These are phyloP conservation scores for Penicillium pancosmium DNA, from an alignment of 495 filamentous ascomycete genomes.

Conservation along the genomic window DNA sequence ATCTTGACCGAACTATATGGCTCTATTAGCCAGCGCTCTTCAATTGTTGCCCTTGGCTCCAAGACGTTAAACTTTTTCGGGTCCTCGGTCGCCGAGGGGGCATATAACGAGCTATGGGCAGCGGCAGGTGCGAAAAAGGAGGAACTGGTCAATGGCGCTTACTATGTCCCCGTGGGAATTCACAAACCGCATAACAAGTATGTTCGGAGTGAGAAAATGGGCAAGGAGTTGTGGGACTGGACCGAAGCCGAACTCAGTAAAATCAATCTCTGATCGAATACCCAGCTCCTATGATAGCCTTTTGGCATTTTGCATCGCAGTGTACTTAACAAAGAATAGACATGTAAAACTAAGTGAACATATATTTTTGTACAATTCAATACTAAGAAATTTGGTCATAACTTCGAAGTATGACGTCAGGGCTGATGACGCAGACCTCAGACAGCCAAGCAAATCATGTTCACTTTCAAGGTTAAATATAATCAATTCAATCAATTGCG, in stretches of 20 bases:
- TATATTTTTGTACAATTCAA: too few species aligned
- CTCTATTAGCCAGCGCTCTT: constrained; percentile 14
- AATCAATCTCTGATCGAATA: background rate
- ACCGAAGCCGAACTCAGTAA: constrained; percentile 39
- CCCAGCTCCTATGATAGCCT: background rate
- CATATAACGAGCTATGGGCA: constrained; percentile 45
- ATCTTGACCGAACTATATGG: constrained; percentile 36
- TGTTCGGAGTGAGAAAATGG: constrained; percentile 31
- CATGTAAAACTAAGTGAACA: too few species aligned
- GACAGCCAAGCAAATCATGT: too few species aligned
- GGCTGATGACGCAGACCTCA: too few species aligned
- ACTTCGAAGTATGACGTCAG: too few species aligned
- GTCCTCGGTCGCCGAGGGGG: constrained; percentile 33
- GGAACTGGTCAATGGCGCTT: constrained; percentile 34
- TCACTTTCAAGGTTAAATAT: too few species aligned
- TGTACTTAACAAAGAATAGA: too few species aligned
- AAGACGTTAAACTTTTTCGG: constrained; percentile 20
- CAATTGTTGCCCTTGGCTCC: constrained; percentile 11
- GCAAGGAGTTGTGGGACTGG: constrained; percentile 46
- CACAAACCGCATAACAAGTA: constrained; percentile 28
- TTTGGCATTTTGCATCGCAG: too few species aligned
- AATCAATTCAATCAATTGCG: too few species aligned
- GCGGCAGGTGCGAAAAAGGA: constrained; percentile 36
- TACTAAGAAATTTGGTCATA: too few species aligned
- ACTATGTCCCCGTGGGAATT: constrained; percentile 44